Evolutionary conservation across 768 basidiomycete genomes (phyloP).

Genomic region (Russula compacta): DNA sequence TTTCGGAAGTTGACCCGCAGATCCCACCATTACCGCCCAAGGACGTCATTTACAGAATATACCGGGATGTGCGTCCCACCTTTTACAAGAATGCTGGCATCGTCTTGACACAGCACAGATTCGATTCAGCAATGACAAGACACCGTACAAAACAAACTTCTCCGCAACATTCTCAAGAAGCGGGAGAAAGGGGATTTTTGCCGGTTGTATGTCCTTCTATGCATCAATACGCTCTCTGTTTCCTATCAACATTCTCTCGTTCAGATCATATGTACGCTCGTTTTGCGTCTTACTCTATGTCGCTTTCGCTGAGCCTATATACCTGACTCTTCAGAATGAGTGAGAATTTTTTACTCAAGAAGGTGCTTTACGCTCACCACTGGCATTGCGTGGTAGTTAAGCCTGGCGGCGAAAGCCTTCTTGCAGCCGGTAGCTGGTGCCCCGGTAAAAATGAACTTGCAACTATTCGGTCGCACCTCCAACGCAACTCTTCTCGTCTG

Average conservation of each 20-base stretch:
- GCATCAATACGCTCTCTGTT: neutral
- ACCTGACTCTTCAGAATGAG: slow-evolving; percentile 20
- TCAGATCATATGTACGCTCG: slow-evolving; percentile 54
- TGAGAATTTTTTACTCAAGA: slow-evolving; percentile 10
- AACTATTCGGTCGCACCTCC: slow-evolving; percentile 68
- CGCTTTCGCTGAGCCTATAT: neutral
- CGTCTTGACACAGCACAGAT: slow-evolving; percentile 37
- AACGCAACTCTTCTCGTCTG: slow-evolving; percentile 50
- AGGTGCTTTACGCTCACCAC: neutral
- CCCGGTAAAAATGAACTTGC: slow-evolving; percentile 72
- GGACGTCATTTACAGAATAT: slow-evolving; percentile 87
- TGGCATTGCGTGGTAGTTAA: slow-evolving; percentile 36
- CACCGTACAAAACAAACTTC: slow-evolving; percentile 83
- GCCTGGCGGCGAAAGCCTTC: slow-evolving; percentile 54
- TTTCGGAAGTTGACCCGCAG: slow-evolving; percentile 69
- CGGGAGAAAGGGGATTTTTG: slow-evolving; percentile 86
- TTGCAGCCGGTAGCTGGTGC: slow-evolving; percentile 79
- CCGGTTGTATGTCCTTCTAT: slow-evolving; percentile 51
- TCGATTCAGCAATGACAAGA: slow-evolving; percentile 90
- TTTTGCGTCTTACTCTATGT: neutral
- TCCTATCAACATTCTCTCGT: neutral
- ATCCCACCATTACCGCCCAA: slow-evolving; percentile 85
- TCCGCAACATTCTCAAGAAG: slow-evolving; percentile 82
- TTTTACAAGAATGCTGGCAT: neutral
- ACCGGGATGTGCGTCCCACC: slow-evolving; percentile 60